Conservation (phyloP, 768 basidiomycete species). For the Amanita jacksonii region DNA sequence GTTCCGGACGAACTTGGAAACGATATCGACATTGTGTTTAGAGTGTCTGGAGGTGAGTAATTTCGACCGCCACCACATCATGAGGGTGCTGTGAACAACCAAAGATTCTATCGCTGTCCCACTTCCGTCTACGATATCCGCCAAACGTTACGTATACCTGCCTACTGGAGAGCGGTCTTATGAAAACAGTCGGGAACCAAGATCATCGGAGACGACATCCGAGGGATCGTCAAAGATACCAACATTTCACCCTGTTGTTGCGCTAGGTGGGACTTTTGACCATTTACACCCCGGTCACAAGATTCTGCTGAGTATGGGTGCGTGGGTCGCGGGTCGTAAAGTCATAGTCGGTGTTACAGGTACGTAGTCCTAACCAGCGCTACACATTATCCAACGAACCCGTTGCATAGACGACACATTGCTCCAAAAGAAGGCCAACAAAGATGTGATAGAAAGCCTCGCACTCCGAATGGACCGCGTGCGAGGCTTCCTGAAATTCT, state of each 20-base stretch:
- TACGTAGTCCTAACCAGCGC: slow-evolving; percentile 16
- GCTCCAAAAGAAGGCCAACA: slow-evolving; percentile 62
- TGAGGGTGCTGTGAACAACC: neutral
- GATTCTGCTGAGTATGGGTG: slow-evolving; percentile 87
- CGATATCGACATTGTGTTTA: slow-evolving; percentile 38
- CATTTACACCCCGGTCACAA: slow-evolving; percentile 97
- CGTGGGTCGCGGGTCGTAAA: slow-evolving; percentile 70
- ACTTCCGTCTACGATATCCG: slow-evolving; percentile 32
- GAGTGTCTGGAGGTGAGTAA: slow-evolving; percentile 37
- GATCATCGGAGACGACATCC: slow-evolving; percentile 8
- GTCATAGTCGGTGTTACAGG: slow-evolving; percentile 88
- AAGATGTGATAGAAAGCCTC: slow-evolving; percentile 57
- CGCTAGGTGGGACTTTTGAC: slow-evolving; percentile 94
- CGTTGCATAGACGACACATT: slow-evolving; percentile 50
- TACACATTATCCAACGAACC: neutral
- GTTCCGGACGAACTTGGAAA: slow-evolving; percentile 31
- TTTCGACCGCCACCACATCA: neutral
- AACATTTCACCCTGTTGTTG: slow-evolving; percentile 54
- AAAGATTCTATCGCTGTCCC: slow-evolving; percentile 31
- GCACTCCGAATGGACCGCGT: slow-evolving; percentile 44
- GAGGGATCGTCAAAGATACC: slow-evolving; percentile 12
- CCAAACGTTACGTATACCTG: slow-evolving; percentile 29
- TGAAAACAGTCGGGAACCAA: slow-evolving; percentile 12
- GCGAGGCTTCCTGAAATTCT: slow-evolving; percentile 58
- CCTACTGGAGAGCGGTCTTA: slow-evolving; percentile 19